Conservation (phyloP, 345 rosid genomes). For the Rhizophora mangle region DNA sequence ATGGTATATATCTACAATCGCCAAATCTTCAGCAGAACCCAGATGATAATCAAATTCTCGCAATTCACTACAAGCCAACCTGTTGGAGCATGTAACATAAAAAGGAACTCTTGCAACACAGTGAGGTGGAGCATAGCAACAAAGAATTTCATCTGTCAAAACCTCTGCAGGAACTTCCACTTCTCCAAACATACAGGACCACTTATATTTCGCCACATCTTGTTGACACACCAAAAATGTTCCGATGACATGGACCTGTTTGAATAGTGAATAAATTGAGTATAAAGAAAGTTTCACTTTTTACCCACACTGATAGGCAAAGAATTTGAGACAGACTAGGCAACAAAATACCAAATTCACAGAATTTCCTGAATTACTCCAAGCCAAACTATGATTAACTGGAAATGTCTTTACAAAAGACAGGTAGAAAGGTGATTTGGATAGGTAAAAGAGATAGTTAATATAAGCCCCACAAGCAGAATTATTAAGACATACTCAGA, state of each 20-base stretch:
- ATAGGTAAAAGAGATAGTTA: too few relatives aligned
- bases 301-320: not conserved
- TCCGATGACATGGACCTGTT: constrained; percentile 69
- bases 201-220: constrained; percentile 54
- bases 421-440: too few relatives aligned
- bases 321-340: not conserved
- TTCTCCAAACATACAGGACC: constrained; percentile 99
- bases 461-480: too few relatives aligned
- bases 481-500: too few relatives aligned
- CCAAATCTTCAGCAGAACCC: constrained; percentile 45
- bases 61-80: constrained; percentile 89
- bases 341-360: not conserved
- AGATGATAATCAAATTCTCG: constrained; percentile 75
- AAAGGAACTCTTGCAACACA: constrained; percentile 73
- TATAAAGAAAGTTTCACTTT: not conserved
- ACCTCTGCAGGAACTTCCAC: constrained; percentile 85
- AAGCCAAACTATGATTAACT: too few relatives aligned
- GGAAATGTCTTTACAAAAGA: too few relatives aligned
- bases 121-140: constrained; percentile 68
- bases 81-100: constrained; percentile 85
- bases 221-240: constrained; percentile 55
- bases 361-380: not conserved
- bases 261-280: constrained; percentile 13
- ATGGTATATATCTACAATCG: constrained; percentile 42
- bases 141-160: constrained; percentile 71